phyloP scores from a whole-genome alignment of 495 filamentous ascomycete genomes.

The Peziza echinospora region DNA sequence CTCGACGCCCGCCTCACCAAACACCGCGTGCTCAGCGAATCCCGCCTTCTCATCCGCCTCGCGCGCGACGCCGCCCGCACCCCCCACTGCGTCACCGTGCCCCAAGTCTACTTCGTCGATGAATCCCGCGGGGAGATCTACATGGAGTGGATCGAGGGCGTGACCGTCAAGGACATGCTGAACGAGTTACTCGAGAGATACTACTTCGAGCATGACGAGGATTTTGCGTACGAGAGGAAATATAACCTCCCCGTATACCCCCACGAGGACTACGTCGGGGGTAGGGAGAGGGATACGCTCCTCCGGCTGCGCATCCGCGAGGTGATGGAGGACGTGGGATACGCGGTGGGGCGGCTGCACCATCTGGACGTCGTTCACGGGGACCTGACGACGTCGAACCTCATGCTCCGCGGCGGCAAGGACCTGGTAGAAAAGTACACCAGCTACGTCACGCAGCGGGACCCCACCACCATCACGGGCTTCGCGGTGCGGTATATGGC shows the following conservation, averaged over 20 bases:
- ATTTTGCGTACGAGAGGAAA: too few relatives aligned
- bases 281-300: slow-evolving; percentile 22
- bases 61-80: slow-evolving; percentile 1
- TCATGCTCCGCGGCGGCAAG: slow-evolving; percentile 46
- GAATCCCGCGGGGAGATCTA: slow-evolving; percentile 47
- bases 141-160: slow-evolving; percentile 79
- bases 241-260: too few relatives aligned
- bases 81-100: slow-evolving; percentile 10
- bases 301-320: slow-evolving; percentile 25
- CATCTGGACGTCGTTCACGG: slow-evolving; percentile 70
- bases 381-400: slow-evolving; percentile 91
- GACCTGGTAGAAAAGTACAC: too few relatives aligned
- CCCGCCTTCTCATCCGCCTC: slow-evolving; percentile 35
- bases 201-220: too few relatives aligned
- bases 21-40: slow-evolving; percentile 67
- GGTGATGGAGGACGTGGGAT: slow-evolving; percentile 49
- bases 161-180: slow-evolving; percentile 41
- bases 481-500: too few relatives aligned
- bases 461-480: not conserved
- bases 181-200: slow-evolving; percentile 37
- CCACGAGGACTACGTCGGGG: too few relatives aligned
- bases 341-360: slow-evolving; percentile 60
- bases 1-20: slow-evolving; percentile 77
- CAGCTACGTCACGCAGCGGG: slow-evolving; percentile 3
- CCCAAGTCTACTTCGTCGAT: slow-evolving; percentile 20